Evolutionary conservation across 345 rosid species (phyloP).

Genomic region (Eucalyptus melliodora): DNA sequence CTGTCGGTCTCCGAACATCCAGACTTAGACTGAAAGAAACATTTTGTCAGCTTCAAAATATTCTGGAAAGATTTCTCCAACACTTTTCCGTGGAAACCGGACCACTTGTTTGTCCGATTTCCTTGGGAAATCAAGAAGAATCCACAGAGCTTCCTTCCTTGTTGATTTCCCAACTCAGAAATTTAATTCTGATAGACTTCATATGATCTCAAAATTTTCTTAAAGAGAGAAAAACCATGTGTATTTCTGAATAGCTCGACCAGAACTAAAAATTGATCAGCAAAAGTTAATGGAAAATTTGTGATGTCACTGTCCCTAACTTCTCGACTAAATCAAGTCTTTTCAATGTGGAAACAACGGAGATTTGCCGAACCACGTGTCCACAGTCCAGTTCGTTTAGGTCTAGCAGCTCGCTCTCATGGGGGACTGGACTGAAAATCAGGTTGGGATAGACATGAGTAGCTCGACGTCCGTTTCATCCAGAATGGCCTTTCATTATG

Average conservation of each 20-base stretch:
- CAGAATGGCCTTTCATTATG: not conserved
- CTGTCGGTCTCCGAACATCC: too few relatives aligned
- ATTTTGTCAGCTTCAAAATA: too few relatives aligned
- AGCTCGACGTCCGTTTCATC: not conserved
- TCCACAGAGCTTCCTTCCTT: not conserved
- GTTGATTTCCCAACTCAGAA: not conserved
- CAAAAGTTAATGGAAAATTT: not conserved
- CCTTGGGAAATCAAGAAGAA: not conserved
- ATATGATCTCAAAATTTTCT: not conserved
- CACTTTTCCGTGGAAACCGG: too few relatives aligned
- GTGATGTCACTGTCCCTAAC: not conserved
- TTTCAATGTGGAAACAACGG: not conserved
- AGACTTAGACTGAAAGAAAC: too few relatives aligned
- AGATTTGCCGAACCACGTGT: not conserved
- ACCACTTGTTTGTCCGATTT: not conserved
- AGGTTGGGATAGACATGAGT: not conserved
- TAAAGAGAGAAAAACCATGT: not conserved
- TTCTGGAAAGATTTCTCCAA: too few relatives aligned
- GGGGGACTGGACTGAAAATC: not conserved
- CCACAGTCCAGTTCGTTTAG: too few relatives aligned
- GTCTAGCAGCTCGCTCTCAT: not conserved
- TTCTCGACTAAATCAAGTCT: not conserved
- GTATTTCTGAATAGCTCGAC: not conserved
- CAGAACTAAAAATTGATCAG: not conserved
- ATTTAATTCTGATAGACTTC: not conserved